These are phyloP conservation scores for Pyrus pyrifolia DNA, from an alignment of 306 rosid genomes.

Conservation along the genomic window DNA sequence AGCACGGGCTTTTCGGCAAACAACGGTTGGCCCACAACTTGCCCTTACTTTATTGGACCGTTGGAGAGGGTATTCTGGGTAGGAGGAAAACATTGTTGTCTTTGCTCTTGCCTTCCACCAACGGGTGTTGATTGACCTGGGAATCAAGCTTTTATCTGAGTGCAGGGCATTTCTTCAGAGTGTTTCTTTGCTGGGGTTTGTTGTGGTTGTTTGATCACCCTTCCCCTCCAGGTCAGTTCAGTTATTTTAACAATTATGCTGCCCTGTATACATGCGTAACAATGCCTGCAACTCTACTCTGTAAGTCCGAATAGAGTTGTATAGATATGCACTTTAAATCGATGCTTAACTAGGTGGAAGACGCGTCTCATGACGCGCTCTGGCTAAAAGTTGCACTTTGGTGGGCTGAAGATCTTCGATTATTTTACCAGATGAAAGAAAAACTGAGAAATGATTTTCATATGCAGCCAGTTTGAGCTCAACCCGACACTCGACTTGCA, in stretches of 20 bases:
- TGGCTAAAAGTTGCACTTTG: too few species aligned
- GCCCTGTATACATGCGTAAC: neutral
- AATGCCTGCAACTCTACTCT: too few species aligned
- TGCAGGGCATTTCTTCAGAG: slow-evolving; percentile 54
- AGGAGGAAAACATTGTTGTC: too few species aligned
- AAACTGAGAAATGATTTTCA: neutral
- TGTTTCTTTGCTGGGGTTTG: slow-evolving; percentile 66
- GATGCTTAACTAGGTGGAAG: neutral
- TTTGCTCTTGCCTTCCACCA: too few species aligned
- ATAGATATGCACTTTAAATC: neutral
- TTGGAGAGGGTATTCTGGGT: too few species aligned
- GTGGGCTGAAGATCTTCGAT: neutral
- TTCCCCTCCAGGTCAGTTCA: slow-evolving; percentile 46
- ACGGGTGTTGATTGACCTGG: neutral
- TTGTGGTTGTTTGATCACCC: slow-evolving; percentile 58
- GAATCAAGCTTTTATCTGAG: slow-evolving; percentile 6
- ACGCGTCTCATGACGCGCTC: too few species aligned
- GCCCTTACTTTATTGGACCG: too few species aligned
- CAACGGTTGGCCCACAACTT: too few species aligned
- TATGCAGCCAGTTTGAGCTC: neutral
- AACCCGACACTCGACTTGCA: neutral
- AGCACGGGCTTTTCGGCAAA: too few species aligned
- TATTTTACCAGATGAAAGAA: neutral
- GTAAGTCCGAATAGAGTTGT: too few species aligned
- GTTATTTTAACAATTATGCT: neutral